These are phyloP conservation scores for Tricladium varicosporioides DNA, from an alignment of 2,329 filamentous ascomycete genomes.

Conservation along the genomic window DNA sequence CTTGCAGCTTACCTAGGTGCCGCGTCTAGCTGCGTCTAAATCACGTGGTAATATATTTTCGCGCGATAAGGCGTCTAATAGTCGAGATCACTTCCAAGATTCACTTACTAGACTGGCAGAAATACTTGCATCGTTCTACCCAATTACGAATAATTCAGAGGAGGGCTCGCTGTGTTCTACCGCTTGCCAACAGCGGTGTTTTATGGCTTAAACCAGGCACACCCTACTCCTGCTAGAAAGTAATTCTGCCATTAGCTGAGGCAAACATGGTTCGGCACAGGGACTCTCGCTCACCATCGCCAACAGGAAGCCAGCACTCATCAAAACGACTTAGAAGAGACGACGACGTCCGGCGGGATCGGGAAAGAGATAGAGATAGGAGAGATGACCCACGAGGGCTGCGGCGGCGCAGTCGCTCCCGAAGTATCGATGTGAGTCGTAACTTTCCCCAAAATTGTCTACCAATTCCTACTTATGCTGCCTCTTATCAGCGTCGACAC, in stretches of 20 bases:
- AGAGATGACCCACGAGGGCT: constrained; percentile 48
- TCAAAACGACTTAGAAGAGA: constrained; percentile 56
- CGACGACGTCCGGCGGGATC: constrained; percentile 47
- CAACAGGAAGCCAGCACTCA: constrained; percentile 80
- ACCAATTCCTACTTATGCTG: constrained; percentile 40
- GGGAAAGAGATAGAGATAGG: constrained; percentile 40
- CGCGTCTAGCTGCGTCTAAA: background rate
- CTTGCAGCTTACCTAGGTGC: background rate
- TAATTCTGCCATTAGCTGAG: constrained; percentile 43
- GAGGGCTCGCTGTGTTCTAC: background rate
- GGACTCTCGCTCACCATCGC: constrained; percentile 83
- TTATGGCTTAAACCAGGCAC: background rate
- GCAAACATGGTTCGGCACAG: constrained; percentile 58
- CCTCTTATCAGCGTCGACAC: constrained; percentile 51
- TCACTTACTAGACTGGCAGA: too few relatives aligned
- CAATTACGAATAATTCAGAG: too few relatives aligned
- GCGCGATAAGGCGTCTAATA: background rate
- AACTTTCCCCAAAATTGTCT: constrained; percentile 16
- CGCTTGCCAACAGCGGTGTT: constrained; percentile 2
- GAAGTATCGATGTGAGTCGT: constrained; percentile 59
- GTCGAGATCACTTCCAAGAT: background rate
- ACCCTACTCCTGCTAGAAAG: constrained; percentile 32
- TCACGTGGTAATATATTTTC: background rate
- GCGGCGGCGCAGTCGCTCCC: constrained; percentile 58
- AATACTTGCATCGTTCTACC: too few relatives aligned